Base-by-base conservation (phyloP, 2,329 filamentous ascomycete genomes). In the Botrytis paeoniae region DNA sequence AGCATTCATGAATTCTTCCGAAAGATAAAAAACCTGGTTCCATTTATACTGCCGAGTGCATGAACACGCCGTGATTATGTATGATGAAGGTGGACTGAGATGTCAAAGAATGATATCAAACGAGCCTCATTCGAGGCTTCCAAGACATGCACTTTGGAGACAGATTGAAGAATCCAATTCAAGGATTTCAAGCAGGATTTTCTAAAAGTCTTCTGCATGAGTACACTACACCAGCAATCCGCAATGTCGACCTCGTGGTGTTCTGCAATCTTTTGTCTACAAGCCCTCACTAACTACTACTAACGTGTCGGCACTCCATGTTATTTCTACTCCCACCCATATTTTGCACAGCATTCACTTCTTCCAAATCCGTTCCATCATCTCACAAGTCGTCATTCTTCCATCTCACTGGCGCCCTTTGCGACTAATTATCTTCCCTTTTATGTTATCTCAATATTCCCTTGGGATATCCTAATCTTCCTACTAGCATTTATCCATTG, bases 1-100 rank as follows among this genome's bases (percentile, higher is more conserved):
- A 72, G 69, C 69, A 60, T 72, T 64, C 57, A 72, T 60, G 63
- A 66, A 64, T 54, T 69, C 43, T 41, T 69, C 35, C 63, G 62
- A 68, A 63, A 63, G 69, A 70, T 63, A 29, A 39, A 60, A 29
- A 32, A 51, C 14, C 35, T 59, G 61, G 39, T 48, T 51, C 43
- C 43, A 41, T 65, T 29, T n/a, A 37, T 39, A 32, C 48, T 64
- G 60, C 48, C 61, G 16, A 54, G 48, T 71, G 70, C 60, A 71
- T 59, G 60, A 65, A 66, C 61, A 51, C 43, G 25, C 14, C 51
- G 69, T 71, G 70, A 72, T 59, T 60, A 37, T 72, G 29, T 54
- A 39, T 70, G 68, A 70, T 54, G 65, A 69, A 41, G 65, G 59
- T 62, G 68, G 68, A 43, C 32, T 59, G 48, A 41, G 48, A 69